These are phyloP conservation scores for Sistotremastrum niveocremeum DNA, from an alignment of 768 basidiomycete genomes.

Conservation along the genomic window DNA sequence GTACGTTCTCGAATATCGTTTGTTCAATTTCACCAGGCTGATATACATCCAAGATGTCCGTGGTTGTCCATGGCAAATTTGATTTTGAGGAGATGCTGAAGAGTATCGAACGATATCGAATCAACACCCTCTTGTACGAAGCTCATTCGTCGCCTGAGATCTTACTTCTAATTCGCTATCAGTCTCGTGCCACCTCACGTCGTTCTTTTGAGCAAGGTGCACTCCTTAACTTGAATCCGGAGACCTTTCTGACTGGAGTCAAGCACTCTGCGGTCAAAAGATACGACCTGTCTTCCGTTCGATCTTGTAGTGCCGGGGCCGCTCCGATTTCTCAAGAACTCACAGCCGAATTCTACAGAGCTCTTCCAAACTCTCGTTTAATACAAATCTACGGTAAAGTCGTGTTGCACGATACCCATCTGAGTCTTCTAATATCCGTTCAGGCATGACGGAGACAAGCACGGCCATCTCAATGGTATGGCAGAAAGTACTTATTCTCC, in stretches of 20 bases:
- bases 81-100: slow-evolving; percentile 10
- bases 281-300: slow-evolving; percentile 11
- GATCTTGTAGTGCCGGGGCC: slow-evolving; percentile 12
- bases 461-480: slow-evolving; percentile 23
- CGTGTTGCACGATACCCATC: no score
- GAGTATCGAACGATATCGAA: slow-evolving; percentile 12
- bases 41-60: slow-evolving; percentile 4
- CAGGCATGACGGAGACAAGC: slow-evolving; percentile 25
- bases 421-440: no score
- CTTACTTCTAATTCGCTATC: neutral
- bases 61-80: slow-evolving; percentile 13
- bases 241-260: neutral
- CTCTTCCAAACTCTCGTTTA: slow-evolving; percentile 4
- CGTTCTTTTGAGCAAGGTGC: slow-evolving; percentile 11
- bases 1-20: slow-evolving; percentile 6
- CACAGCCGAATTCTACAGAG: slow-evolving; percentile 7
- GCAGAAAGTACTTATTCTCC: slow-evolving; percentile 2
- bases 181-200: slow-evolving; percentile 14
- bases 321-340: slow-evolving; percentile 10
- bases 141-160: neutral
- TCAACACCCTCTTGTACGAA: slow-evolving; percentile 11
- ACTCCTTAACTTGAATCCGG: neutral
- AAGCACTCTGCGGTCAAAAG: slow-evolving; percentile 13
- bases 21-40: neutral
- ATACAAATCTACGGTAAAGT: no score